A percentile compares a stretch with the other conserved stretches of the same genome.
Conservation (phyloP, 192 early-diverging fungal species). For the Backusella circina region DNA sequence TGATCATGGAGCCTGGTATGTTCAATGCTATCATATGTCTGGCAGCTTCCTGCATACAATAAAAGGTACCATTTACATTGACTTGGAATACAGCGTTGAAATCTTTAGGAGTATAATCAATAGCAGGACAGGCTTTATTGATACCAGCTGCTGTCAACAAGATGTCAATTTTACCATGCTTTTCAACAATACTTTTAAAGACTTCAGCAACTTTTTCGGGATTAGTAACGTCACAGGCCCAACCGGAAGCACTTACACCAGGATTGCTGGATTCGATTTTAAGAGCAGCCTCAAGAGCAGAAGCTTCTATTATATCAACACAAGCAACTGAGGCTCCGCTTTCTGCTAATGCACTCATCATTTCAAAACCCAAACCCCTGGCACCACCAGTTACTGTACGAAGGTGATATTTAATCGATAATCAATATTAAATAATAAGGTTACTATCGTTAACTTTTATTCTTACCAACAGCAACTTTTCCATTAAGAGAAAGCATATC, state of each 20-base stretch:
- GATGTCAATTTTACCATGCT: slow-evolving; percentile 31
- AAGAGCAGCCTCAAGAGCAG: slow-evolving; percentile 11
- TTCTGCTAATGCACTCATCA: slow-evolving; percentile 36
- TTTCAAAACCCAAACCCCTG: slow-evolving; percentile 35
- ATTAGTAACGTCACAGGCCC: slow-evolving; percentile 33
- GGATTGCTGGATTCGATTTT: slow-evolving; percentile 1
- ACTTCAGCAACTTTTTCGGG: slow-evolving; percentile 23
- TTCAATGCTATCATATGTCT: slow-evolving; percentile 27
- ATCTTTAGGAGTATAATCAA: slow-evolving; percentile 22
- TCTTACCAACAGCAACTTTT: slow-evolving; percentile 31
- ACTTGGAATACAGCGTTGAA: slow-evolving; percentile 31
- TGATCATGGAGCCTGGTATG: slow-evolving; percentile 35
- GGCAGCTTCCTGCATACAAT: slow-evolving; percentile 33
- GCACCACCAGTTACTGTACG: slow-evolving; percentile 36
- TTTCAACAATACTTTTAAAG: slow-evolving; percentile 29
- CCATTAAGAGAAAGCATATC: slow-evolving; percentile 21
- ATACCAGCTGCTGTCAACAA: slow-evolving; percentile 36
- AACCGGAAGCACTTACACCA: slow-evolving; percentile 20
- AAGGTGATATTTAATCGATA: neutral
- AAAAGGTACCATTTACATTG: slow-evolving; percentile 35
- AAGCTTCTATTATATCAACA: slow-evolving; percentile 22
- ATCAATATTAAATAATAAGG: neutral
- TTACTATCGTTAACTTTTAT: neutral
- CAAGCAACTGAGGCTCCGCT: slow-evolving; percentile 36
- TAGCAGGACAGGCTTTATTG: slow-evolving; percentile 24